Evolutionary conservation across 805 yeast genomes (phyloP), one percentile per base, ranked within the genome.

Genomic region (Metschnikowia matae): DNA sequence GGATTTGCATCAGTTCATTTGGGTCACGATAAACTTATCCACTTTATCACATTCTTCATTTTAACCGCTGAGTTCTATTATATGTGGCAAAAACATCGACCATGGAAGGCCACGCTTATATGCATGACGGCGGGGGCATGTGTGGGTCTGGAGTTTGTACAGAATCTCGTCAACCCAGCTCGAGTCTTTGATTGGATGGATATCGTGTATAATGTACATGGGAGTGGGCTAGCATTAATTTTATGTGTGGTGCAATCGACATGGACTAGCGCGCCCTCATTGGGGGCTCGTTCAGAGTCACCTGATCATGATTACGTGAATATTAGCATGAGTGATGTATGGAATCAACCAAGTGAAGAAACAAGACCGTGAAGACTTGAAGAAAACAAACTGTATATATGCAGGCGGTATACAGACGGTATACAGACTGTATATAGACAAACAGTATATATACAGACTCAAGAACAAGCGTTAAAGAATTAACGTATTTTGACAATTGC

Each of bases 1-100:
- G 85, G 85, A 18, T 76, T 80, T 58, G 78, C 83, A 20, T 70
- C 66, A 64, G 59, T 80, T 2, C 70, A 71, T 0, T 56, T 80
- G 18, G 62, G 63, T 7, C 69, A 81, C 60, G 87, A 82, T 57
- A 82, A 82, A 61, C 32, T 70, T 11, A 59, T 78, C 1, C 87
- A 82, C 60, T 77, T 77, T 48, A 8, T 56, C 4, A 75, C 74
- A 5, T 82, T 82, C 58, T 58, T 70, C 43, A 50, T 74, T 0
- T 70, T 82, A 11, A 77, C 86, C 0, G 62, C 64, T 26, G 71
- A 81, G 43, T 79, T 81, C 58, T 75, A 74, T 53, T 75, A 73
- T 62, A 54, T 75, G 2, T 60, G 77, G 43, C 77, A 79, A 35
- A 60, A 71, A 6, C 49, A 46, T 13, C 54, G 57, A 35, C 60